Evolutionary conservation across 176 grass and related monocot genomes (phyloP).

Genomic region (Aegilops longissima): DNA sequence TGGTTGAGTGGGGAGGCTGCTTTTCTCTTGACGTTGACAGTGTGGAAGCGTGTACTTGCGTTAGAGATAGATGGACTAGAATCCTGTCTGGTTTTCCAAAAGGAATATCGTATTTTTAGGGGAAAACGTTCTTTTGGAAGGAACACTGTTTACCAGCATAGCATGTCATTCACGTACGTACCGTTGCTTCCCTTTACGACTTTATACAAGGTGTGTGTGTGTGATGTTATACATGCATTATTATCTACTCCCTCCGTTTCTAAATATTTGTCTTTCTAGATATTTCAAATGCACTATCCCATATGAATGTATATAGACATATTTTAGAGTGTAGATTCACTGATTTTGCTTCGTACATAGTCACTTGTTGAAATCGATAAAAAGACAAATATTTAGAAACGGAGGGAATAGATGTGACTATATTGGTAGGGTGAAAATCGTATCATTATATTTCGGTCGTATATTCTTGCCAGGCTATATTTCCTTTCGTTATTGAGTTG

Average conservation of each 20-base stretch:
- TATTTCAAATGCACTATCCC: too few species aligned
- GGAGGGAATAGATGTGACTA: neutral
- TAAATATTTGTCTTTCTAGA: too few species aligned
- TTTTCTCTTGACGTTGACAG: neutral
- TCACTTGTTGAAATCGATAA: too few species aligned
- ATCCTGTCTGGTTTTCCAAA: neutral
- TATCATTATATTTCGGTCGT: neutral
- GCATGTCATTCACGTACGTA: neutral
- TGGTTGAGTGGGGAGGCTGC: neutral
- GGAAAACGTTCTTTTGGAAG: neutral
- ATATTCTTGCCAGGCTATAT: too few species aligned
- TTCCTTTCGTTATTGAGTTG: neutral
- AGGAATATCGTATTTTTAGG: neutral
- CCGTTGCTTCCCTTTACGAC: neutral
- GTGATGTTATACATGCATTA: neutral
- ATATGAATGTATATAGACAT: too few species aligned
- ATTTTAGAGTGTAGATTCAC: too few species aligned
- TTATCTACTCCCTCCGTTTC: too few species aligned
- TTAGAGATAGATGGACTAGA: neutral
- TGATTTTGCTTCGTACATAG: too few species aligned
- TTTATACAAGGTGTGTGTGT: neutral
- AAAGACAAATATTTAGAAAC: too few species aligned
- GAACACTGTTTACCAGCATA: neutral
- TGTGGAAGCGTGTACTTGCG: neutral
- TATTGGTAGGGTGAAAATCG: neutral